Conservation (phyloP, 106 monocot species). For the Chionographis japonica region DNA sequence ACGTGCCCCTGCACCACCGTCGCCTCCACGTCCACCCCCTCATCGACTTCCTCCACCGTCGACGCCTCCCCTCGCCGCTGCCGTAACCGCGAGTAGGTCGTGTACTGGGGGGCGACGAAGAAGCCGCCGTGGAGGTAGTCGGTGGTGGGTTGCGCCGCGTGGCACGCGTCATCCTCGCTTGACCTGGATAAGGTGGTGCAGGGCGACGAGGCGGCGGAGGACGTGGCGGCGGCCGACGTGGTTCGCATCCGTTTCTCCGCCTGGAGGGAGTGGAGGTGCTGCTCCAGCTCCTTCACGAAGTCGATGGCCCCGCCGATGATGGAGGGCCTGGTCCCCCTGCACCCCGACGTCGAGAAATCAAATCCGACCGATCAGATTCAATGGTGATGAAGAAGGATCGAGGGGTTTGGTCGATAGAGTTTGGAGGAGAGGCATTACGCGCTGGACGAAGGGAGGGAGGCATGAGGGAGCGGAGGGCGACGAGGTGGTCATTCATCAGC, state of each 20-base stretch:
- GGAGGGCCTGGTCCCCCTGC: slow-evolving; percentile 87
- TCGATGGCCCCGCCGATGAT: slow-evolving; percentile 83
- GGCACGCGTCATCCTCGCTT: background rate
- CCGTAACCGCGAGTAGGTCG: slow-evolving; percentile 19
- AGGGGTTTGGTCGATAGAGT: too few relatives aligned
- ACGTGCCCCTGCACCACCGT: slow-evolving; percentile 73
- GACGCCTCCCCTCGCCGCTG: background rate
- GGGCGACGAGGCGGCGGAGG: background rate
- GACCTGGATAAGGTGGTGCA: background rate
- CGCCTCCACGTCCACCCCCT: slow-evolving; percentile 67
- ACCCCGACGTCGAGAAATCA: background rate
- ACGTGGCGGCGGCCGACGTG: background rate
- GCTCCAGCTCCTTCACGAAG: slow-evolving; percentile 86
- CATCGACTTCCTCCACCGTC: background rate
- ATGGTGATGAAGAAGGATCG: background rate
- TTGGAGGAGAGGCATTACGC: slow-evolving; percentile 28
- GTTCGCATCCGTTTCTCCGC: slow-evolving; percentile 38
- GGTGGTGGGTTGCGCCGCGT: background rate
- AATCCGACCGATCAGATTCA: background rate
- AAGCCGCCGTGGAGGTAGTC: slow-evolving; percentile 29
- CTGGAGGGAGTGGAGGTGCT: slow-evolving; percentile 55
- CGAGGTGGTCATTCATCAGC: slow-evolving; percentile 88
- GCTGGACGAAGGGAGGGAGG: slow-evolving; percentile 59
- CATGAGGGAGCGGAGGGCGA: slow-evolving; percentile 69
- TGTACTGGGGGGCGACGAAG: slow-evolving; percentile 79